Evolutionary conservation across 495 filamentous ascomycete species (phyloP).

Genomic region (Niebla homalea): DNA sequence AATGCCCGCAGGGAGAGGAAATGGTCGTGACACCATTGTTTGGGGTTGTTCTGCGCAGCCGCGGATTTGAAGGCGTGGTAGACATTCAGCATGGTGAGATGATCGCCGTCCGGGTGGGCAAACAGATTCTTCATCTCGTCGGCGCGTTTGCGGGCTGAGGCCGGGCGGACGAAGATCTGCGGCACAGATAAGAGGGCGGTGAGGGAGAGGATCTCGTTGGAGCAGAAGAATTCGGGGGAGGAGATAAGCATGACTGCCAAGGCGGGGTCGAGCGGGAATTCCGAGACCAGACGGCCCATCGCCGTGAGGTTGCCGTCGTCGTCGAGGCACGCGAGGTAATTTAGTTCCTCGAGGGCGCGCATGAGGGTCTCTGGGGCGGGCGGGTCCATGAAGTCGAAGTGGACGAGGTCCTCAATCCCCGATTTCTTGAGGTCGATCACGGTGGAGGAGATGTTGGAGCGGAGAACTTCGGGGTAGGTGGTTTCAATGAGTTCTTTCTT

Average conservation of each 20-base stretch:
- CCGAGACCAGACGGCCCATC: slow-evolving; percentile 77
- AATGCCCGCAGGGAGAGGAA: slow-evolving; percentile 86
- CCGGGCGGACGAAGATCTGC: slow-evolving; percentile 83
- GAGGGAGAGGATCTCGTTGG: slow-evolving; percentile 93
- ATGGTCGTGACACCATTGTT: slow-evolving; percentile 94
- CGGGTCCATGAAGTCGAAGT: slow-evolving; percentile 98
- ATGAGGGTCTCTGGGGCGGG: slow-evolving; percentile 97
- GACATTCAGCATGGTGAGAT: slow-evolving; percentile 90
- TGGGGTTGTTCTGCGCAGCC: slow-evolving; percentile 57
- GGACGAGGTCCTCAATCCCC: slow-evolving; percentile 87
- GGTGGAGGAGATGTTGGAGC: slow-evolving; percentile 86
- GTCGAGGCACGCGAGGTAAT: slow-evolving; percentile 92
- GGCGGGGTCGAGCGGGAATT: slow-evolving; percentile 91
- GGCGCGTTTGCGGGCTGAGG: slow-evolving; percentile 70
- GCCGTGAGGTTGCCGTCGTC: slow-evolving; percentile 86
- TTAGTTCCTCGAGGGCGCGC: slow-evolving; percentile 94
- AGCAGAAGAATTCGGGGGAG: slow-evolving; percentile 96
- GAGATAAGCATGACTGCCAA: slow-evolving; percentile 96
- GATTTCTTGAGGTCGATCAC: slow-evolving; percentile 97
- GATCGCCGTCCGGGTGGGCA: slow-evolving; percentile 84
- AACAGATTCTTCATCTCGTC: slow-evolving; percentile 97
- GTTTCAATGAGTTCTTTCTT: slow-evolving; percentile 97
- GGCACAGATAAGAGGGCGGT: slow-evolving; percentile 90
- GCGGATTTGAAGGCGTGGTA: slow-evolving; percentile 90
- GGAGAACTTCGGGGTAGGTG: slow-evolving; percentile 89